Evolutionary conservation across 208 protist species (phyloP).

Genomic region (Wallacemonas sp.): DNA sequence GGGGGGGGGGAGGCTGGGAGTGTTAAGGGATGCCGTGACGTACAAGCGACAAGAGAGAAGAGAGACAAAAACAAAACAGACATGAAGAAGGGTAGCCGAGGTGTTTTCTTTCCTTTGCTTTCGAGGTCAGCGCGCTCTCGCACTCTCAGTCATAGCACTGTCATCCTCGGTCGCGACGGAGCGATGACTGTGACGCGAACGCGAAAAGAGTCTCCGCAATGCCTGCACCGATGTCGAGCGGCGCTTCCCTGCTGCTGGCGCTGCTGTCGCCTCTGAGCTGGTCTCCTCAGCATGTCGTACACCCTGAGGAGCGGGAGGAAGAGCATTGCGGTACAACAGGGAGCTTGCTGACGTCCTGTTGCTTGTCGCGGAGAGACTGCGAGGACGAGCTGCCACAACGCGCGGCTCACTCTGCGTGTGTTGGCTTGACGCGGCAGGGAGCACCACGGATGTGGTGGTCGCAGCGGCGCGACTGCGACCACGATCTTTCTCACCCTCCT

Average conservation of each 20-base stretch:
- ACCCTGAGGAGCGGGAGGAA: background rate
- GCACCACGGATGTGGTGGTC: no score
- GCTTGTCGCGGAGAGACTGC: background rate
- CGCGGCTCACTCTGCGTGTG: background rate
- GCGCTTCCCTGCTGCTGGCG: background rate
- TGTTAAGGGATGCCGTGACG: no score
- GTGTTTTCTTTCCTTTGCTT: background rate
- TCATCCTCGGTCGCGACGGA: background rate
- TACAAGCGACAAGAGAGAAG: no score
- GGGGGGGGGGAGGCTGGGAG: no score
- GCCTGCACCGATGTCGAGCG: background rate
- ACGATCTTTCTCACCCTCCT: no score
- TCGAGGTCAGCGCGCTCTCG: no score
- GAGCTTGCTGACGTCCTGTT: background rate
- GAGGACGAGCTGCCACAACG: background rate
- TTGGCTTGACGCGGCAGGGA: background rate
- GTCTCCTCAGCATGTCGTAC: no score
- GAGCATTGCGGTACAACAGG: background rate
- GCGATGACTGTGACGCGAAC: background rate
- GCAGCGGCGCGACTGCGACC: no score
- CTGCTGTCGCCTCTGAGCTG: background rate
- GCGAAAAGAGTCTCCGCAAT: conserved; percentile 1
- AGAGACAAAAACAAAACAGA: background rate
- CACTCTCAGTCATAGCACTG: no score
- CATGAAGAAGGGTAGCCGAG: no score